Evolutionary conservation across 2,329 filamentous ascomycete genomes (phyloP).

Genomic region (Colletotrichum horii): DNA sequence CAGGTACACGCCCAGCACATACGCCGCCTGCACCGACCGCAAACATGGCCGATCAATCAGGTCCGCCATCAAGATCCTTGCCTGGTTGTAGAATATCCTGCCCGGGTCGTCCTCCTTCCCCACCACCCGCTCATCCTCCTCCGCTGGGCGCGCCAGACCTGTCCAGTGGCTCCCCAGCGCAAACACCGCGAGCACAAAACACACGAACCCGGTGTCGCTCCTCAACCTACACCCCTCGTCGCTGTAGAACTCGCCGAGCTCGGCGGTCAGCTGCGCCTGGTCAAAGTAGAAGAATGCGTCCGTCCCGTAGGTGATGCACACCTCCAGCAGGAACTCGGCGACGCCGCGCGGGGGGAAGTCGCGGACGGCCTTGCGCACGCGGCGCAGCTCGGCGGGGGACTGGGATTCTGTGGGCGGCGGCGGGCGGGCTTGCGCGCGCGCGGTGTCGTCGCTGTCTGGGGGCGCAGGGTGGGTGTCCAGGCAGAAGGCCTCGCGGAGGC

Average conservation of each 20-base stretch:
- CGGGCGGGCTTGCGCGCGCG: constrained; percentile 14
- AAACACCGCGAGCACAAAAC: constrained; percentile 29
- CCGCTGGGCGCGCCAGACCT: constrained; percentile 29
- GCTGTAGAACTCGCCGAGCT: constrained; percentile 30
- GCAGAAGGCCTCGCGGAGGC: constrained; percentile 30
- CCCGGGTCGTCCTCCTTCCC: constrained; percentile 29
- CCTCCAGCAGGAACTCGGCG: constrained; percentile 32
- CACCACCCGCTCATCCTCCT: constrained; percentile 5
- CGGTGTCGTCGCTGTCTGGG: constrained; percentile 22
- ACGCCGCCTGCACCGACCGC: constrained; percentile 35
- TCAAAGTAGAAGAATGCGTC: constrained; percentile 36
- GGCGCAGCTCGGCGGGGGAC: constrained; percentile 20
- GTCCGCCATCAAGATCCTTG: constrained; percentile 34
- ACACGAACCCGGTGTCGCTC: constrained; percentile 29
- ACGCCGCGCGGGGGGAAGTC: constrained; percentile 29
- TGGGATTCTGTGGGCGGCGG: not conserved
- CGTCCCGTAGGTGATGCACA: constrained; percentile 30
- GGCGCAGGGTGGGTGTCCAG: constrained; percentile 23
- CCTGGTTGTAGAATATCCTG: constrained; percentile 32
- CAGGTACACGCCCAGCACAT: constrained; percentile 37
- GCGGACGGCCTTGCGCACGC: constrained; percentile 26
- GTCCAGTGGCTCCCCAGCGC: constrained; percentile 40
- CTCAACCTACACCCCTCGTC: constrained; percentile 23
- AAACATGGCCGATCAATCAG: constrained; percentile 36
- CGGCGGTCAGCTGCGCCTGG: constrained; percentile 26